Percentiles rank a stretch among this genome's conserved stretches.
Conservation (phyloP, 2,329 filamentous ascomycete genomes). For the Periconia sp. region DNA sequence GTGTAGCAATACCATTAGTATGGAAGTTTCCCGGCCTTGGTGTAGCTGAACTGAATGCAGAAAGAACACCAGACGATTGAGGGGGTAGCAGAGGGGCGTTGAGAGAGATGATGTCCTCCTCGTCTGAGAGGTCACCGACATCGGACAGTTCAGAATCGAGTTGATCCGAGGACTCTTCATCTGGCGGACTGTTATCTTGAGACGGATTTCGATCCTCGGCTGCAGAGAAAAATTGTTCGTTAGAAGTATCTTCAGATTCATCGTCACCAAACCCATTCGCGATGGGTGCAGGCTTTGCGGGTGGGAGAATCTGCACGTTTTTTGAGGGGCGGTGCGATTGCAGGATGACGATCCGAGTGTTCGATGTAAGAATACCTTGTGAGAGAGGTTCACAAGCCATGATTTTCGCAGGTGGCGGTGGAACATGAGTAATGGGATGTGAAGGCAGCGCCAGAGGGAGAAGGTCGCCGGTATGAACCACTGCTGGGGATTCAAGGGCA, state of each 20-base stretch:
- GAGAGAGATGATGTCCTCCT: conserved; percentile 92
- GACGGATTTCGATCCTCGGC: conserved; percentile 67
- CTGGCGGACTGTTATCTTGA: conserved; percentile 42
- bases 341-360: conserved; percentile 82
- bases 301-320: conserved; percentile 46
- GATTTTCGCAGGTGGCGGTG: conserved; percentile 82
- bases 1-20: conserved; percentile 75
- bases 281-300: conserved; percentile 50
- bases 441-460: conserved; percentile 74
- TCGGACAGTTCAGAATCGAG: conserved; percentile 61
- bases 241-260: conserved; percentile 84
- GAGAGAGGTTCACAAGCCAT: conserved; percentile 92
- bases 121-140: conserved; percentile 82
- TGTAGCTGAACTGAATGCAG: conserved; percentile 77
- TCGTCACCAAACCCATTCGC: conserved; percentile 64
- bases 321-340: conserved; percentile 59
- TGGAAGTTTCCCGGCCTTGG: conserved; percentile 73
- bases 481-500: conserved; percentile 69
- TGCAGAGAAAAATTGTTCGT: conserved; percentile 90
- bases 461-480: conserved; percentile 83
- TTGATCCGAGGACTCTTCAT: conserved; percentile 46
- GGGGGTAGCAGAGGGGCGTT: conserved; percentile 76
- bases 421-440: conserved; percentile 83
- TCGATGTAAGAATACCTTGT: conserved; percentile 76
- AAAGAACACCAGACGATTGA: conserved; percentile 77